Percentiles rank a stretch among this genome's conserved stretches.
Conservation (phyloP, 306 rosid genomes). For the Acacia melanoxylon region DNA sequence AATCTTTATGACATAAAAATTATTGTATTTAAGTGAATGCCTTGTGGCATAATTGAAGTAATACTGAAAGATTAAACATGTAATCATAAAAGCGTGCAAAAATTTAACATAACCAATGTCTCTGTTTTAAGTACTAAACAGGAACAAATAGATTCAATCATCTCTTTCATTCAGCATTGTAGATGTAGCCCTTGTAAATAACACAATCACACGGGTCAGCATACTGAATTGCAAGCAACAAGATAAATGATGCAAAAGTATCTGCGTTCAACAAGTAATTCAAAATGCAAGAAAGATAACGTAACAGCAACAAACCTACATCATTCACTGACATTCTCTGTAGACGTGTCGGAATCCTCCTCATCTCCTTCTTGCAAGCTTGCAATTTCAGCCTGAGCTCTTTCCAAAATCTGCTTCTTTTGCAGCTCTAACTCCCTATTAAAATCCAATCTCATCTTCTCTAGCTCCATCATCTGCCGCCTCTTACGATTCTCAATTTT, state of each 20-base stretch:
- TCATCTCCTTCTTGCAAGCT: constrained; percentile 65
- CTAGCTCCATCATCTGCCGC: constrained; percentile 85
- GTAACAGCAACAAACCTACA: background rate
- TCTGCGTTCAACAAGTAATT: background rate
- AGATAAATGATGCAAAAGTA: background rate
- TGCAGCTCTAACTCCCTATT: constrained; percentile 70
- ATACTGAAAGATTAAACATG: background rate
- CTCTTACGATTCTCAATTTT: constrained; percentile 82
- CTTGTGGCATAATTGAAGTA: background rate
- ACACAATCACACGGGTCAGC: background rate
- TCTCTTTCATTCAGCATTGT: background rate
- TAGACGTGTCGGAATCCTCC: constrained; percentile 44
- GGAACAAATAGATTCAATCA: constrained; percentile 10
- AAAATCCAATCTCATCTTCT: constrained; percentile 74
- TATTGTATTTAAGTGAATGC: background rate
- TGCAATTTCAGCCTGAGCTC: constrained; percentile 66
- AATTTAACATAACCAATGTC: background rate
- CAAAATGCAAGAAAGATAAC: background rate
- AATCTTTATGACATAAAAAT: background rate
- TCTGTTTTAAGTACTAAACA: background rate
- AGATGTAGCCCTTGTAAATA: background rate
- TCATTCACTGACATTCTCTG: constrained; percentile 23
- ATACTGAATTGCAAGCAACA: background rate
- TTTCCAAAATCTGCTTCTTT: constrained; percentile 84
- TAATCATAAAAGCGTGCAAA: background rate